Evolutionary conservation across 495 filamentous ascomycete genomes (phyloP), one percentile per base, ranked within the genome.

Genomic region (Xylaria palmicola): DNA sequence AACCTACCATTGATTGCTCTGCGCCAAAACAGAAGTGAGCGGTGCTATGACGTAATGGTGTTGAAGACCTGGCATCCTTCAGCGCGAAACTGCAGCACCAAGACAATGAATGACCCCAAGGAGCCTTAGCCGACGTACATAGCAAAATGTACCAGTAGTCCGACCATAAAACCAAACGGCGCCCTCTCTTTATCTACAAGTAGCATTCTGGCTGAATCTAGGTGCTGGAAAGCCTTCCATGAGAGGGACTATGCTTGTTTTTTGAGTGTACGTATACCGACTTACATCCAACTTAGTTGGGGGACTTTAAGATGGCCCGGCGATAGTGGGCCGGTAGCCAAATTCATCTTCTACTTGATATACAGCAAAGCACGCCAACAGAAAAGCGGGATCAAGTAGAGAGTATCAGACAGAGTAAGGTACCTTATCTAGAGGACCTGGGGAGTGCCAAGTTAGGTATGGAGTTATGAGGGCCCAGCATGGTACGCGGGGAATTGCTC

Each of bases 31-130:
- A 27, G 9, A 12, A 17, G 29, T 22, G 22, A 12, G 29, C 24
- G 22, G 6, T 6, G 22, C 51, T 40, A 54, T 54, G 51, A 54
- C 51, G 51, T 24, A 54, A 29, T 6, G 12, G 29, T 40, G 51
- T 54, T 34, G 51, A 40, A 54, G 30, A 40, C 41, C 51, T 27
- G 15, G 51, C 51, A 41, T 27, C 51, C 34, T 40, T 39, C 37
- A 39, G 48, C 34, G 48, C n/a, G 15, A 50, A 34, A 50, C 24
- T 32, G 50, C 10, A 53, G 26, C 32, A 53, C 50, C 17, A 53
- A 53, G 50, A 37, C 32, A n/a, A 7, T 15, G 26, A n/a, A 7
- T 15, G 26, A 29, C 26, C 13, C 13, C 8, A 26, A 29, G 13
- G 15, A 29, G 24, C 13, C 4, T 48, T n/a, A n/a, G n/a, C n/a